Conservation (phyloP, 768 basidiomycete species). For the Pleurotus djamor region DNA sequence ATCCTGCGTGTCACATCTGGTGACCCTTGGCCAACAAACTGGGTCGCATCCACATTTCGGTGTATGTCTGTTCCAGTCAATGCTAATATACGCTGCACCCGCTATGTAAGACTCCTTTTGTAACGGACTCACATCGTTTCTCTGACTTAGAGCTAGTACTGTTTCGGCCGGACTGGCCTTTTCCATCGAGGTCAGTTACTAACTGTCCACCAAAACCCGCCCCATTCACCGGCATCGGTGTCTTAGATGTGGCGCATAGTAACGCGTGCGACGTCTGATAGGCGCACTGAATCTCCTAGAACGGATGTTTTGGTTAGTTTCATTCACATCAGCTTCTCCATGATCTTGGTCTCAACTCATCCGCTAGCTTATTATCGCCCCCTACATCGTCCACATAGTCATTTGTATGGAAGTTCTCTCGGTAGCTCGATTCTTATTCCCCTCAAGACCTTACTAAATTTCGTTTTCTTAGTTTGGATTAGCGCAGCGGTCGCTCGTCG, state of each 20-base stretch:
- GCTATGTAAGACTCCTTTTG: neutral
- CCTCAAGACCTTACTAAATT: neutral
- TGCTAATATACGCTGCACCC: neutral
- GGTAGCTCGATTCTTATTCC: neutral
- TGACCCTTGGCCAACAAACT: conserved; percentile 1
- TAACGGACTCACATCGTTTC: neutral
- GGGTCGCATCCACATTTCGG: neutral
- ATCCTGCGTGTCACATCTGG: neutral
- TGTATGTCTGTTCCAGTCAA: neutral
- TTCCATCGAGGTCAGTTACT: neutral
- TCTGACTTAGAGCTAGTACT: neutral
- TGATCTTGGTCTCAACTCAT: no score
- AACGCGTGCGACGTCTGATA: neutral
- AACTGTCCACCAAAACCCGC: neutral
- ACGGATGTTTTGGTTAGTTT: neutral
- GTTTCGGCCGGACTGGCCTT: neutral
- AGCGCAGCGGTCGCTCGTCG: neutral
- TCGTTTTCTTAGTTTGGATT: neutral
- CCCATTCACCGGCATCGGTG: neutral
- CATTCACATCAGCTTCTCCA: neutral
- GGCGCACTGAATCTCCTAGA: neutral
- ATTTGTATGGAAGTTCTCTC: neutral
- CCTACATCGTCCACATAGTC: neutral
- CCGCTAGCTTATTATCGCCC: neutral
- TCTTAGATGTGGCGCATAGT: conserved; percentile 3